phyloP scores from a whole-genome alignment of 306 rosid genomes.

The Cucumis melo region DNA sequence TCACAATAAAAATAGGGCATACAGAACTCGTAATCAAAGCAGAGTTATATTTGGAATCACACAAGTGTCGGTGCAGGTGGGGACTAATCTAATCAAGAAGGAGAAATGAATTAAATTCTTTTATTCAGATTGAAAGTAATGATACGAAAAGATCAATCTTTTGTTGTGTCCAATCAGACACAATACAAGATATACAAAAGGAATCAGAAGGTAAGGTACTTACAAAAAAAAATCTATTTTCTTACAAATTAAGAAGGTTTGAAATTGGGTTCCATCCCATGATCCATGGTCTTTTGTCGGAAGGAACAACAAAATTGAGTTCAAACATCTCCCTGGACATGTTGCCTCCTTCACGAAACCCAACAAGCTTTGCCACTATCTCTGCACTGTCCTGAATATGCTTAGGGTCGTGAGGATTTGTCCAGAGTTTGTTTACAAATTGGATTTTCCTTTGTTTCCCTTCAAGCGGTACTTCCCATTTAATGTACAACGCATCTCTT shows the following conservation, averaged over 20 bases:
- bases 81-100: not conserved
- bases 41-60: not conserved
- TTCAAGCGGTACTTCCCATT: slow-evolving; percentile 91
- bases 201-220: slow-evolving; percentile 14
- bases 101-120: not conserved
- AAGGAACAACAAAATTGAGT: slow-evolving; percentile 78
- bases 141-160: not conserved
- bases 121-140: not conserved
- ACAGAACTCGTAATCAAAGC: not conserved
- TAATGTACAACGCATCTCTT: slow-evolving; percentile 68
- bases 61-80: not conserved
- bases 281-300: slow-evolving; percentile 83
- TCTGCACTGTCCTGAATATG: slow-evolving; percentile 93
- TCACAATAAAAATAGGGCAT: not conserved
- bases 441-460: slow-evolving; percentile 89
- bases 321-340: slow-evolving; percentile 96
- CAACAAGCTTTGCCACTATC: slow-evolving; percentile 90
- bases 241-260: slow-evolving; percentile 63
- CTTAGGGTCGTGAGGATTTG: slow-evolving; percentile 60
- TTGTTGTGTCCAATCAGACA: slow-evolving; percentile 1
- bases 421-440: slow-evolving; percentile 88
- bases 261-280: slow-evolving; percentile 80
- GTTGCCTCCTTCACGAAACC: slow-evolving; percentile 82
- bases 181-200: slow-evolving; percentile 27
- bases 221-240: slow-evolving; percentile 15